Base-by-base conservation (phyloP, 768 basidiomycete genomes). In the Boletus insuetus region DNA sequence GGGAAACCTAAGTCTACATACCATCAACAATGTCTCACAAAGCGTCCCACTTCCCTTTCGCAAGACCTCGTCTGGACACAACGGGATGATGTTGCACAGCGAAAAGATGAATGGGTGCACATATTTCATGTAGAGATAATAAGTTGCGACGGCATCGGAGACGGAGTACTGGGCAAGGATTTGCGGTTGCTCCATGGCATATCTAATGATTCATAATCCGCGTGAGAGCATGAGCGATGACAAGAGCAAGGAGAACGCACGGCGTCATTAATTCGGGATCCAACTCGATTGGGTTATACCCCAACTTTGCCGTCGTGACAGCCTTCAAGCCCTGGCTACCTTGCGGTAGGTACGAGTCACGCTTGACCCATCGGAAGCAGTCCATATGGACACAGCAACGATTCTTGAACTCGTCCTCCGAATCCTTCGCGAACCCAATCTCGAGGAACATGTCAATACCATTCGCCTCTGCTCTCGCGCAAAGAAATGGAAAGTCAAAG, bases 121-220 rank as follows among this genome's bases (percentile, higher is more conserved):
- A 64, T 99, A 99, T 94, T 98, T 99, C 97, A 98, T 99, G 75
- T 99, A 98, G 35, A 99, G 82, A 72, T 98, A 98, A 71, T 99
- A 98, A 1, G 97, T 99, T n/a, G 97, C 96, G 11, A 98, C 97
- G 0, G 97, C 97, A 80, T 99, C 97, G 70, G 97, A 99, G 26
- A 99, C 97, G 63, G 97, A 98, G 73, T 99, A 99, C 66, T 95
- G 92, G 0, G 97, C 96, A 17, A 99, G 83, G 2, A 85, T 72
- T 67, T 98, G 95, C 0, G 97, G 97, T 62, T 95, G 93, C 66
- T 98, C 97, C 70, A 92, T 78, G 0, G 97, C 97, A 73, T 99
- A 98, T 34, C 96, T 98, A 56, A 20, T 10, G 9, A 24, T 13
- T 14, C 3, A 16, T 3, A 2, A 22, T 68, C 0, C 57, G 37